Base-by-base conservation (phyloP, 805 yeast genomes). In the Kuraishia borneana region DNA sequence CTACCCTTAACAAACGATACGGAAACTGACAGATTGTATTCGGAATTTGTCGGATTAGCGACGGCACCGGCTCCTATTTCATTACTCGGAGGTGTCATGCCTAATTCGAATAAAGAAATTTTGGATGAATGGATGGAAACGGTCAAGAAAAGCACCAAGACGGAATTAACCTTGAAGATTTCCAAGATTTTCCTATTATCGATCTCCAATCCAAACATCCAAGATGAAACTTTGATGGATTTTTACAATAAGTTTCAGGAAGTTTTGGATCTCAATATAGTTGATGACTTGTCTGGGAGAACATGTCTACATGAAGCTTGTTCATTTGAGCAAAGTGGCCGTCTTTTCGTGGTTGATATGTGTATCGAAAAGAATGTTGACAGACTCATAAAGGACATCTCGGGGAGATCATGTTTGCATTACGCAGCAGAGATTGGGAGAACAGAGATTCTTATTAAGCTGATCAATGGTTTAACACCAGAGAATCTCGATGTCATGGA, bases 321-420 rank as follows among this genome's bases (percentile, higher is more conserved):
- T 6, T 40, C 46, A 12, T 51, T 53, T 31, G 21, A 31, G 6
- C 17, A 31, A 10, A 28, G 38, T 16, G 26, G 14, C 6, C 26
- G 43, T n/a, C 17, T 26, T 6, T 36, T 36, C 23, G 42, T 53
- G 6, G 43, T 57, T 7, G 36, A 45, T 26, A 39, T 54, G 31
- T 51, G 53, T 26, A 39, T 57, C 8, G 33, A 42, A 12, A 33
- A 32, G 12, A 21, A 26, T n/a, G 36, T 32, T 4, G 37, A 31
- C 28, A 9, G 20, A 6, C 12, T 52, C 5, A 50, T 58, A 12
- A 70, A 66, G 46, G 94, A 83, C 53, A 63, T 70, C 32, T 73
- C 75, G 43, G 94, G 94, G 3, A 68, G 89, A 42, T 76, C 80
- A 2, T 88, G 96, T 17, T 58, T 92, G 13, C 97, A 89, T 54